Conservation (phyloP, 2,329 filamentous ascomycete genomes). For the Nigrospora oryzae region DNA sequence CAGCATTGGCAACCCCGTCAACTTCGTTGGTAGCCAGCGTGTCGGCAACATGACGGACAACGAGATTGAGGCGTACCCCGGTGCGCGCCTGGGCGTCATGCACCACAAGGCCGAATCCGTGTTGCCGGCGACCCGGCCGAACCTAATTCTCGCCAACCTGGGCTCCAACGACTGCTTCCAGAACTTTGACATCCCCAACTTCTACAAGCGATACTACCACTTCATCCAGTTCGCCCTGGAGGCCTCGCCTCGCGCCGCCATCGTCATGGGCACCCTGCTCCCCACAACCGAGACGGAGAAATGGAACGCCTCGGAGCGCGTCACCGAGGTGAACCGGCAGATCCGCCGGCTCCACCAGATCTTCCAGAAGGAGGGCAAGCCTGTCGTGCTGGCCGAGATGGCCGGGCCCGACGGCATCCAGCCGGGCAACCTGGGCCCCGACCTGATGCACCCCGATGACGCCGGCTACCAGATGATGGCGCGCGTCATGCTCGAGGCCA, state of each 20-base stretch:
- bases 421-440: slow-evolving; percentile 11
- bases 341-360: slow-evolving; percentile 11
- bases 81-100: slow-evolving; percentile 14
- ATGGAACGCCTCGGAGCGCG: slow-evolving; percentile 4
- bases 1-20: slow-evolving; percentile 11
- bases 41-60: slow-evolving; percentile 15
- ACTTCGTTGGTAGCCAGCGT: slow-evolving; percentile 14
- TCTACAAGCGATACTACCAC: slow-evolving; percentile 13
- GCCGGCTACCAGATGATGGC: slow-evolving; percentile 24
- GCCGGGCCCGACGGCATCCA: slow-evolving; percentile 9
- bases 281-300: slow-evolving; percentile 10
- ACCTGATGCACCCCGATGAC: slow-evolving; percentile 15
- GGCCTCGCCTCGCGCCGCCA: slow-evolving; percentile 10
- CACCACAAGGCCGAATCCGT: slow-evolving; percentile 10
- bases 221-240: slow-evolving; percentile 12
- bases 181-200: slow-evolving; percentile 12
- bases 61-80: slow-evolving; percentile 14
- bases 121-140: slow-evolving; percentile 12
- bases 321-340: slow-evolving; percentile 13
- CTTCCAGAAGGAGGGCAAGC: slow-evolving; percentile 9
- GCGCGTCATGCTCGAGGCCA: slow-evolving; percentile 21
- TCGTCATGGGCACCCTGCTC: slow-evolving; percentile 14
- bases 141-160: slow-evolving; percentile 14
- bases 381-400: slow-evolving; percentile 17
- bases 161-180: slow-evolving; percentile 16